Base-by-base conservation (phyloP, 306 rosid genomes). In the Leucaena leucocephala region DNA sequence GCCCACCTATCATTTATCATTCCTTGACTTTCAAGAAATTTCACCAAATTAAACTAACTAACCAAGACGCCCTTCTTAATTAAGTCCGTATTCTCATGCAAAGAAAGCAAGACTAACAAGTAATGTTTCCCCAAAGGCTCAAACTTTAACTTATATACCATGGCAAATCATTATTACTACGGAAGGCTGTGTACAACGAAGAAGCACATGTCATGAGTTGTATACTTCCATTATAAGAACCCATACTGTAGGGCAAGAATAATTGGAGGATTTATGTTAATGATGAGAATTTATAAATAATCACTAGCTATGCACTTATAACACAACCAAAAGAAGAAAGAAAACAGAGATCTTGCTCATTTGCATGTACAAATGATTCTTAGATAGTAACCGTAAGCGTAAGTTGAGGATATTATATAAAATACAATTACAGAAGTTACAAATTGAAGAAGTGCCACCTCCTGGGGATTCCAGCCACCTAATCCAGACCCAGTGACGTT, bases 401-500 rank as follows among this genome's bases (percentile, higher is more conserved):
- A 78, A 57, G 22, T 54, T 38, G 22, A 69, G 39, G 45, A 75
- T 52, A 77, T 44, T 42, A 63, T 27, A 27, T 5, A 35, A 69
- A 49, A 34, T 45, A 46, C 38, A 46, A 63, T 76, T 71, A 68
- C 69, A 64, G 46, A 6, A 63, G 16, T 46, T 71, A 71, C 39
- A 14, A 79, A 55, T 54, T 58, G 50, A 45, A 43, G 64, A 79
- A 52, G 71, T 38, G 81, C 80, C 80, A 94, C 98, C 98, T 92
- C 98, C 80, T 83, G 97, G 57, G 96, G 94, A 82, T 91, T 95
- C 99, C 99, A 95, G 82, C 93, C 96, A 68, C 91, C 87, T 77
- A 93, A 73, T 38, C 99, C 97, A 42, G 98, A 43, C 46, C 91
- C 93, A n/a, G 85, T 79, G 67, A 93, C 98, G 87, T 88, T 95